Percentiles rank a stretch among this genome's conserved stretches.
Conservation (phyloP, 1,139 yeast genomes). For the Wickerhamomyces sp. region DNA sequence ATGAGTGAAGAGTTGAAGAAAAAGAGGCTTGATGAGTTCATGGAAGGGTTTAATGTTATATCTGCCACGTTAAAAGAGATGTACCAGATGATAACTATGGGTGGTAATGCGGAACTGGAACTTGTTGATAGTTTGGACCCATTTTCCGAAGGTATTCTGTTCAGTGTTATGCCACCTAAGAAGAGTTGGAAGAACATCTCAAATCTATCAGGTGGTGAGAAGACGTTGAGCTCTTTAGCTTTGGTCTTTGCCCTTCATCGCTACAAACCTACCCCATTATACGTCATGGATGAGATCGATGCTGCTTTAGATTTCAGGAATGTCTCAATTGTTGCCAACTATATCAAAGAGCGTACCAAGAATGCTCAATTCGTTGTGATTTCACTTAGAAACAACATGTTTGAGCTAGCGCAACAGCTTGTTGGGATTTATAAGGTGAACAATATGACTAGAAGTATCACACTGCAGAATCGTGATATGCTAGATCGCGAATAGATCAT, state of each 20-base stretch:
- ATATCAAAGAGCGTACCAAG: slow-evolving; percentile 90
- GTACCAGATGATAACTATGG: slow-evolving; percentile 99
- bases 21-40: slow-evolving; percentile 79
- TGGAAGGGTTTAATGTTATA: slow-evolving; percentile 86
- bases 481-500: slow-evolving; percentile 5
- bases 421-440: slow-evolving; percentile 94
- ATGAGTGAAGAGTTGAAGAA: slow-evolving; percentile 67
- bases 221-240: slow-evolving; percentile 91
- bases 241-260: slow-evolving; percentile 94
- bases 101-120: slow-evolving; percentile 97
- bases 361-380: slow-evolving; percentile 97
- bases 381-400: slow-evolving; percentile 94
- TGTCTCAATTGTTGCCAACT: slow-evolving; percentile 95
- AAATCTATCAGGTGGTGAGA: slow-evolving; percentile 96
- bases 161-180: slow-evolving; percentile 99
- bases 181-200: slow-evolving; percentile 96
- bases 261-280: slow-evolving; percentile 94
- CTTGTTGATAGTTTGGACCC: slow-evolving; percentile 95
- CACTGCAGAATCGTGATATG: slow-evolving; percentile 60
- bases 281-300: slow-evolving; percentile 99
- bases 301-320: slow-evolving; percentile 97
- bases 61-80: slow-evolving; percentile 89
- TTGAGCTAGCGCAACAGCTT: slow-evolving; percentile 87
- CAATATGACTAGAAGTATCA: slow-evolving; percentile 83
- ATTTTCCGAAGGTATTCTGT: slow-evolving; percentile 93